Evolutionary conservation across 169 alveolate species (phyloP).

Genomic region (Plasmodium chabaudi): DNA sequence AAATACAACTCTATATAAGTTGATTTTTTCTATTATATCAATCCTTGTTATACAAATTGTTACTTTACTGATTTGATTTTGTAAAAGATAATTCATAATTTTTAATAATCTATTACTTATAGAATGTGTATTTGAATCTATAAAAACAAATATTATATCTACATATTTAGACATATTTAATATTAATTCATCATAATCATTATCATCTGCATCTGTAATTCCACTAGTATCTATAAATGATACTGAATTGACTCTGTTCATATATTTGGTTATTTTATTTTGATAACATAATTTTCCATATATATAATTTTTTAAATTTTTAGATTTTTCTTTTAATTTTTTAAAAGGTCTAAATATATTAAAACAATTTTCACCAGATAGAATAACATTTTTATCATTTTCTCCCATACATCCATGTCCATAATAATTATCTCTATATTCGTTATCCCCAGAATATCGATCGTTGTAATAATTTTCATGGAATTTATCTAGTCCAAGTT

Average conservation of each 20-base stretch:
- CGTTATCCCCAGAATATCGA: background rate
- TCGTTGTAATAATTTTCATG: background rate
- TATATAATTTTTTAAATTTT: conserved; percentile 40
- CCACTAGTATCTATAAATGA: conserved; percentile 71
- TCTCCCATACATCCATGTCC: background rate
- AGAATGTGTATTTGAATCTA: conserved; percentile 46
- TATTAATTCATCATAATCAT: conserved; percentile 44
- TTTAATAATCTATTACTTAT: conserved; percentile 42
- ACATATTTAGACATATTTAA: conserved; percentile 60
- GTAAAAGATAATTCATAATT: conserved; percentile 50
- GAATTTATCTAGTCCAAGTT: conserved; percentile 10
- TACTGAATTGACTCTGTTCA: conserved; percentile 66
- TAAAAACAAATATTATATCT: conserved; percentile 39
- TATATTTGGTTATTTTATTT: conserved; percentile 48
- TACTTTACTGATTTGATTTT: conserved; percentile 46
- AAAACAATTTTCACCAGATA: conserved; percentile 64
- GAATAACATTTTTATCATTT: conserved; percentile 16
- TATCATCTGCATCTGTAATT: conserved; percentile 19
- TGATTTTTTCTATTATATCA: conserved; percentile 23
- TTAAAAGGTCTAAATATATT: conserved; percentile 46
- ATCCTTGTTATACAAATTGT: conserved; percentile 62
- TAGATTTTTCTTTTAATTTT: conserved; percentile 18
- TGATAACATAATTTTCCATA: conserved; percentile 68
- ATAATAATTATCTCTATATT: background rate
- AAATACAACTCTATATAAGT: conserved; percentile 43